These are phyloP conservation scores for Suillus lakei DNA, from an alignment of 768 basidiomycete genomes.

Conservation along the genomic window DNA sequence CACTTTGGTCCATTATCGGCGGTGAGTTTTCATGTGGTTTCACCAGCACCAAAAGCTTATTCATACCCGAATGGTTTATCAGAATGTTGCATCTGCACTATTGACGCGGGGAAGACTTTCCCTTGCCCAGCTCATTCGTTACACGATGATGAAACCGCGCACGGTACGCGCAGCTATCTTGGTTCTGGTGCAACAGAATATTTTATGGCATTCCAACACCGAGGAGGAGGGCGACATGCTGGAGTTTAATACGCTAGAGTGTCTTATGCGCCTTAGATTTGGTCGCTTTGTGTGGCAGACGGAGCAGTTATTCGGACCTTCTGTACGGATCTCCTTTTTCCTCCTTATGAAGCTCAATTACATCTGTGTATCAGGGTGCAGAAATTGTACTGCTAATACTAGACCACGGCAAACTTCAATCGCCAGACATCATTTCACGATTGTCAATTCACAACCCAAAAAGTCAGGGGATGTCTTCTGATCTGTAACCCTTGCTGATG, in stretches of 20 bases:
- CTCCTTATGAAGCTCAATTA: neutral
- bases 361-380: constrained; percentile 55
- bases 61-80: constrained; percentile 12
- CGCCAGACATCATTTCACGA: constrained; percentile 66
- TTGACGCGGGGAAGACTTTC: constrained; percentile 87
- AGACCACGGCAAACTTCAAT: constrained; percentile 85
- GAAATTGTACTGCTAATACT: constrained; percentile 78
- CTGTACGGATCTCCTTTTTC: constrained; percentile 51
- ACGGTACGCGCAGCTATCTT: constrained; percentile 73
- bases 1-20: constrained; percentile 72
- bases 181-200: constrained; percentile 87
- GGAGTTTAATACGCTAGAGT: constrained; percentile 85
- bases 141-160: constrained; percentile 68
- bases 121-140: constrained; percentile 67
- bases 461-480: constrained; percentile 44
- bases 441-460: constrained; percentile 60
- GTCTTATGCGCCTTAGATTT: constrained; percentile 80
- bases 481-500: constrained; percentile 21
- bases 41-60: neutral
- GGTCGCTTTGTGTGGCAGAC: constrained; percentile 82
- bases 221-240: constrained; percentile 77
- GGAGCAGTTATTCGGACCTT: constrained; percentile 68
- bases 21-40: constrained; percentile 44
- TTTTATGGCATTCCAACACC: constrained; percentile 82
- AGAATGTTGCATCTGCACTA: constrained; percentile 78